Base-by-base conservation (phyloP, 1,284 basidiomycete species). In the Xerocomus amazonicus region DNA sequence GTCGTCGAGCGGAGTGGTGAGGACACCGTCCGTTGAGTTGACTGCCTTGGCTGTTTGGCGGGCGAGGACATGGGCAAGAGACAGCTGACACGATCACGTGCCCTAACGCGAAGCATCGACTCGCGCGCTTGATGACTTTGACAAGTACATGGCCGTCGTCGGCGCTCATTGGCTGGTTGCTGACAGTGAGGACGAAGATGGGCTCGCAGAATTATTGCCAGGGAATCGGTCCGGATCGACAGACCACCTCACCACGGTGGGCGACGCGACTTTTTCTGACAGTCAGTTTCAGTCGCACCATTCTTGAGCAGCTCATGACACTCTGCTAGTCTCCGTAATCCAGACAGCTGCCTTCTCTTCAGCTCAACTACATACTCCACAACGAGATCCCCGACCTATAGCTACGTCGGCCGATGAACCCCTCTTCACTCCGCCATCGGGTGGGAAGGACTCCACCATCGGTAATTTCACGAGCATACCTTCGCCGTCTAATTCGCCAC, bases 131-230 rank as follows among this genome's bases (percentile, higher is more conserved):
- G 19, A 23, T 23, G 19, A 23, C 19, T 23, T 2, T 23, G 19
- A 23, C 19, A 23, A 37, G 9, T 37, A 23, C 41, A 65, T 64
- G 57, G 29, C 43, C 12, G 16, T 31, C 27, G 28, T 33, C 14
- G 37, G n/a, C 36, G 28, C 56, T 1, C 51, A 56, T 40, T 65
- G 62, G 63, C 36, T 59, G 5, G 67, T 66, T 4, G 54, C 56
- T 12, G 63, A 69, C 53, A 69, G 63, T 45, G 63, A 66, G 43
- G 67, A 58, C 31, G 63, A 66, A 38, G 56, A 35, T 29, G 29
- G 0, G 14, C 49, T 48, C 10, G 14, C 42, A 13, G 46, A 29
- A 26, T n/a, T 50, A 16, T 48, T 17, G 0, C 32, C 27, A 33
- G 26, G 19, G 17, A 31, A 43, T 34, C 17, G 4, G 6, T 17